phyloP scores from a whole-genome alignment of 352 stramenopile genomes.

The Phytophthora podocarpi region DNA sequence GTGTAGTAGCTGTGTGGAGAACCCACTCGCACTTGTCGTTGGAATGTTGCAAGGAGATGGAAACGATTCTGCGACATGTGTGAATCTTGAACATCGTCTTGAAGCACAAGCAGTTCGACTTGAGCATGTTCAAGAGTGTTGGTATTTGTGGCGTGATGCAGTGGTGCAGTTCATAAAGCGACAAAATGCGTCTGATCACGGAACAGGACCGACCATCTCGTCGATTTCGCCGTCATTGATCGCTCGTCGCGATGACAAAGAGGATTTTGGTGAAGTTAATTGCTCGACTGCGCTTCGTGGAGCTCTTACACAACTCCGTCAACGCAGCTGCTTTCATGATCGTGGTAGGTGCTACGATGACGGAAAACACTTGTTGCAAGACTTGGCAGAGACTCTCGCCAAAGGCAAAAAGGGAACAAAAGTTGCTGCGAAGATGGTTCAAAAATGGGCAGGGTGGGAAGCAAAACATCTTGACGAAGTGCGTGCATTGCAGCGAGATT shows the following conservation, averaged over 20 bases:
- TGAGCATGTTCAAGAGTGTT: constrained; percentile 30
- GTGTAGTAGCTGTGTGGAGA: constrained; percentile 27
- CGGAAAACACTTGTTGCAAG: background rate
- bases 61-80: constrained; percentile 16
- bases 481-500: constrained; percentile 18
- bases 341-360: background rate
- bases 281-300: constrained; percentile 19
- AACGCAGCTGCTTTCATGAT: background rate
- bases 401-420: constrained; percentile 17
- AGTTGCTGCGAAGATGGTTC: constrained; percentile 34
- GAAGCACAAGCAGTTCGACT: constrained; percentile 28
- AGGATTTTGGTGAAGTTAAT: background rate
- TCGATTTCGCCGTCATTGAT: background rate
- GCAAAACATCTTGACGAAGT: constrained; percentile 30
- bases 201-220: background rate
- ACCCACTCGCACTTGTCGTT: constrained; percentile 17
- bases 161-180: constrained; percentile 30
- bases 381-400: constrained; percentile 9
- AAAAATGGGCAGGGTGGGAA: constrained; percentile 38
- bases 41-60: background rate
- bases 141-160: constrained; percentile 28
- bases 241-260: background rate
- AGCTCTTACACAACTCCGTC: constrained; percentile 22
- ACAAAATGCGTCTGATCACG: background rate
- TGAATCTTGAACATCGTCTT: constrained; percentile 33